Evolutionary conservation across 78 protist species (phyloP), one percentile per base, ranked within the genome.

Genomic region (Neovahlkampfia damariscottae): DNA sequence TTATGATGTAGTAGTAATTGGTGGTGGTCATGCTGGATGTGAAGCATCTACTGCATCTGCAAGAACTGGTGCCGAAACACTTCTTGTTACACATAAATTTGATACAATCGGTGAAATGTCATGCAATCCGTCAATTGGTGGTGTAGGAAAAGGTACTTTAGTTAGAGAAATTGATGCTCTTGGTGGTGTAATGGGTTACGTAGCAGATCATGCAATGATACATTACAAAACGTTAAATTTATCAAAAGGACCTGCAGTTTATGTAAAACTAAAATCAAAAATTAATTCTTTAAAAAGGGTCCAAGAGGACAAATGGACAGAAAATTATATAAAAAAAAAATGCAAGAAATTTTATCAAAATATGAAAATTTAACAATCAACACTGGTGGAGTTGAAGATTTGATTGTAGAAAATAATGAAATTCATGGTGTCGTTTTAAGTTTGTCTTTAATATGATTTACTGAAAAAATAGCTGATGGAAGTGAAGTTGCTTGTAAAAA

Each of bases 121-220:
- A 41, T 95, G 98, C 84, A 95, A 95, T 80, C 98, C 98, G 38
- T 84, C 94, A 4, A 89, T 95, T 36, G 98, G 98, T 31, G 98
- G 98, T 29, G 41, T 93, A n/a, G 98, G 96, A 27, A 95, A 95
- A 41, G 96, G 96, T 8, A 76, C 78, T 32, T 78, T 95, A 67
- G 91, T 95, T 36, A 79, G 88, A 7, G 98, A 92, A 36, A 73
- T 95, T 9, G 98, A 95, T 62, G 98, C 98, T 8, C 62, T 95
- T 2, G 98, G 84, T 41, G 98, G 98, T 29, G 37, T 93, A 31
- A 85, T 89, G 90, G 87, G 88, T 0, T 28, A 68, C 5, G 87
- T 81, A 1, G 88, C 89, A 0, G 94, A 90, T 32, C 38, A 1
- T 27, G 86, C 85, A 1, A 87, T 86, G 1, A 69, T 84, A 0